These are phyloP conservation scores for Pythium sp. DNA, from an alignment of 352 stramenopile genomes.

Conservation along the genomic window DNA sequence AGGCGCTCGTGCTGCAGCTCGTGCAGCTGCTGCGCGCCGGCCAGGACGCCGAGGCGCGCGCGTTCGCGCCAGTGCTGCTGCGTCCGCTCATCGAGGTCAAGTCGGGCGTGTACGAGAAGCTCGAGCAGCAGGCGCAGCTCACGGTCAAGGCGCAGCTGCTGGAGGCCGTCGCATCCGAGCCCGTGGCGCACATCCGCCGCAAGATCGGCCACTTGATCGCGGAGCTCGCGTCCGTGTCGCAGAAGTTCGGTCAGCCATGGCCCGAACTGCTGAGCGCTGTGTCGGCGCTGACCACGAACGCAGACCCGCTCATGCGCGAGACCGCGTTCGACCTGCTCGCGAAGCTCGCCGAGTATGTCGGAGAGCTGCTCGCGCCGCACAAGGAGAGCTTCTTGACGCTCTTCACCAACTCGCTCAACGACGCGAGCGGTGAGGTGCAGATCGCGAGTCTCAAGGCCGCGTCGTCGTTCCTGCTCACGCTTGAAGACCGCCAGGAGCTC, in stretches of 20 bases:
- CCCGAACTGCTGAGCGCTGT: slow-evolving; percentile 68
- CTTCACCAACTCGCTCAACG: slow-evolving; percentile 70
- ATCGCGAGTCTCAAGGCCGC: slow-evolving; percentile 71
- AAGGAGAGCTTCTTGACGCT: slow-evolving; percentile 79
- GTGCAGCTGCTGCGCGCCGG: slow-evolving; percentile 57
- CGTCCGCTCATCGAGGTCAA: slow-evolving; percentile 73
- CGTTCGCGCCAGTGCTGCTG: slow-evolving; percentile 78
- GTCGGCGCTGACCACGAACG: slow-evolving; percentile 53
- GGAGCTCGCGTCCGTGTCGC: slow-evolving; percentile 58
- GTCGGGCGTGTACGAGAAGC: slow-evolving; percentile 56
- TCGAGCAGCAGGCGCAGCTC: slow-evolving; percentile 50
- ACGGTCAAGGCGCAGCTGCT: slow-evolving; percentile 74
- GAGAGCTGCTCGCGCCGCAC: slow-evolving; percentile 64
- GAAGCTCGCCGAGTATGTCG: slow-evolving; percentile 69
- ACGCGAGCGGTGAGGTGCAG: slow-evolving; percentile 58
- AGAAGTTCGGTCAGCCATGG: slow-evolving; percentile 58
- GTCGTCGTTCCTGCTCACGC: slow-evolving; percentile 66
- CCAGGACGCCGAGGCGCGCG: slow-evolving; percentile 59
- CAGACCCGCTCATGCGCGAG: slow-evolving; percentile 61
- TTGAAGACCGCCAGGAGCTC: slow-evolving; percentile 71
- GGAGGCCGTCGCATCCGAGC: slow-evolving; percentile 58
- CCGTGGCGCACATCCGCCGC: slow-evolving; percentile 71
- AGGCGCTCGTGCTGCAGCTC: slow-evolving; percentile 62
- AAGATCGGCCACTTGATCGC: slow-evolving; percentile 81
- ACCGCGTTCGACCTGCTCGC: slow-evolving; percentile 77